Evolutionary conservation across 2,329 filamentous ascomycete genomes (phyloP).

Genomic region (Cordyceps fumosorosea): DNA sequence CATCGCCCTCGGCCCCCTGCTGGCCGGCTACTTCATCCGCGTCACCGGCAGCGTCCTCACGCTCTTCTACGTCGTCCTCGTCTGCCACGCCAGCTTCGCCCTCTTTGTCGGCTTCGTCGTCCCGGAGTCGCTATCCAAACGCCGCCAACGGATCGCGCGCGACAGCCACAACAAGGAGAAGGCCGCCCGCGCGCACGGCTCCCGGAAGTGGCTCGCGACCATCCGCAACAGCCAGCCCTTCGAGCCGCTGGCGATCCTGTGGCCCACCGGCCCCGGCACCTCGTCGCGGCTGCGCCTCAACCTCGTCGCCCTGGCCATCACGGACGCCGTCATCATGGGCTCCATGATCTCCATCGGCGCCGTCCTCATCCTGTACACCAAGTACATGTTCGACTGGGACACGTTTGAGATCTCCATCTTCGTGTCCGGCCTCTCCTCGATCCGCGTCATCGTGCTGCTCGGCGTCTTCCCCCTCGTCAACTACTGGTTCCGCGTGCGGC

Average conservation of each 20-base stretch:
- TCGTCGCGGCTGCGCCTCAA: constrained; percentile 63
- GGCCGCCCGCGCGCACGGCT: constrained; percentile 26
- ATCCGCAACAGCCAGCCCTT: constrained; percentile 58
- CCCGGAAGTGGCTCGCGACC: constrained; percentile 22
- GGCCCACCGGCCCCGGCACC: constrained; percentile 60
- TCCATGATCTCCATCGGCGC: constrained; percentile 73
- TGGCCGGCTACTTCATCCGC: constrained; percentile 74
- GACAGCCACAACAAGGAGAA: constrained; percentile 54
- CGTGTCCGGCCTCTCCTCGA: constrained; percentile 70
- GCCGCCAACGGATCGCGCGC: constrained; percentile 62
- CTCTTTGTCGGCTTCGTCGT: constrained; percentile 63
- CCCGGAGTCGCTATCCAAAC: constrained; percentile 77
- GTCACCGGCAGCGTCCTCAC: constrained; percentile 66
- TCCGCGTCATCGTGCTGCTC: constrained; percentile 70
- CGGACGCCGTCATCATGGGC: constrained; percentile 78
- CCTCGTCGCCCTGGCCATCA: constrained; percentile 69
- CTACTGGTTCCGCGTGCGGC: constrained; percentile 59
- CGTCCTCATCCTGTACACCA: constrained; percentile 79
- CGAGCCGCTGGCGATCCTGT: constrained; percentile 69
- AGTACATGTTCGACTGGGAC: constrained; percentile 74
- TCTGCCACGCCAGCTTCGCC: constrained; percentile 67
- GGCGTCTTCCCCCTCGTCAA: constrained; percentile 70
- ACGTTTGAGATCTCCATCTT: constrained; percentile 75
- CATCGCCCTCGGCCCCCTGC: constrained; percentile 77
- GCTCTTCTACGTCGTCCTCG: constrained; percentile 79